phyloP scores from a whole-genome alignment of 805 yeast genomes.

The Nakazawaea pomicola region DNA sequence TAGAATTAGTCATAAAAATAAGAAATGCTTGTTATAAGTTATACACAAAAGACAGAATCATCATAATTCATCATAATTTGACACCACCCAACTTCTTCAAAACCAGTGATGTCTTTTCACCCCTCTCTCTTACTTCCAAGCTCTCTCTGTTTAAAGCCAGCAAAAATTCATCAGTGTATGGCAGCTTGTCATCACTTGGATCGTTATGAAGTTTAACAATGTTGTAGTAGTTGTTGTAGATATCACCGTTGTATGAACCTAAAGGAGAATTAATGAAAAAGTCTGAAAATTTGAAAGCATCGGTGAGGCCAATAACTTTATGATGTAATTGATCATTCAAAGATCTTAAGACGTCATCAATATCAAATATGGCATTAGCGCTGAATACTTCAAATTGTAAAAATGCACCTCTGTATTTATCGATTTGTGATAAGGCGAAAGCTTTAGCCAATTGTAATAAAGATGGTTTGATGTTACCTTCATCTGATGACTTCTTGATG shows the following conservation, averaged over 20 bases:
- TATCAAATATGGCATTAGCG: slow-evolving; percentile 38
- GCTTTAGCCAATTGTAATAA: slow-evolving; percentile 53
- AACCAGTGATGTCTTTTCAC: slow-evolving; percentile 18
- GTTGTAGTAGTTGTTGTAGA: slow-evolving; percentile 70
- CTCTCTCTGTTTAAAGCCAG: slow-evolving; percentile 33
- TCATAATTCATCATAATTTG: neutral
- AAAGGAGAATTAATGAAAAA: slow-evolving; percentile 76
- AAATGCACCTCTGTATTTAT: slow-evolving; percentile 67
- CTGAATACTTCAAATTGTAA: slow-evolving; percentile 56
- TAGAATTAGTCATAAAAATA: neutral
- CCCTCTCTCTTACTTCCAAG: slow-evolving; percentile 28
- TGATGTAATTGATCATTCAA: slow-evolving; percentile 52
- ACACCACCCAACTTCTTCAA: slow-evolving; percentile 16
- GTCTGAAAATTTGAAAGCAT: slow-evolving; percentile 79
- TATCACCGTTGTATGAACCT: slow-evolving; percentile 78
- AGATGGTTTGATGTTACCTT: slow-evolving; percentile 38
- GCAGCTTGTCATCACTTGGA: slow-evolving; percentile 51
- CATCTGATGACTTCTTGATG: slow-evolving; percentile 23
- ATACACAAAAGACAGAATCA: neutral
- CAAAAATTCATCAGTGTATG: slow-evolving; percentile 41
- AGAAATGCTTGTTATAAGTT: too few relatives aligned
- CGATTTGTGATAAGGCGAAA: slow-evolving; percentile 63
- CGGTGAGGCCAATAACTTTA: slow-evolving; percentile 74
- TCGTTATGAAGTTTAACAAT: slow-evolving; percentile 46
- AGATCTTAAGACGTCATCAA: slow-evolving; percentile 37